phyloP scores from a whole-genome alignment of 148 eudicot species.

The Cornus controversa region DNA sequence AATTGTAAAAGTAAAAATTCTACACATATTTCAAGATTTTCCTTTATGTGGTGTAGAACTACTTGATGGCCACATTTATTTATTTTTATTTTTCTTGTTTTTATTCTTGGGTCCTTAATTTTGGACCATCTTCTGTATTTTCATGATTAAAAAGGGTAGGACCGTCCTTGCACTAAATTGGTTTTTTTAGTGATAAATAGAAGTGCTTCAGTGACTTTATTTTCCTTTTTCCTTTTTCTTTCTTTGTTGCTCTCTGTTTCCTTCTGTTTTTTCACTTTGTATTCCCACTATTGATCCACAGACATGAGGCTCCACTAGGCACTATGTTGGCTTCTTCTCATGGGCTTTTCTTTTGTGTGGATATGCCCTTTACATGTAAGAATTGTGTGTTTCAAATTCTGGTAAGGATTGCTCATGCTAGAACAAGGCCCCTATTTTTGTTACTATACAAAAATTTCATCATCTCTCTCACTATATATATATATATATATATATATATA shows the following conservation, averaged over 20 bases:
- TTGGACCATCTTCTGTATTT: neutral
- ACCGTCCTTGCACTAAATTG: neutral
- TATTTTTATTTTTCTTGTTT: neutral
- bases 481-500: too few species aligned
- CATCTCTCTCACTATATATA: too few species aligned
- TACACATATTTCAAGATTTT: neutral
- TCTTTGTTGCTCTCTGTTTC: neutral
- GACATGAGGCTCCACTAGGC: constrained; percentile 15
- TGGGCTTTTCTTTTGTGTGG: neutral
- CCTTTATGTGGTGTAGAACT: neutral
- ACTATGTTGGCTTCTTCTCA: constrained; percentile 1
- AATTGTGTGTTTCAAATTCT: neutral
- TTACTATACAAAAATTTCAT: too few species aligned
- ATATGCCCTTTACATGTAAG: neutral
- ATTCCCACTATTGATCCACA: neutral
- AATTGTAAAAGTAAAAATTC: too few species aligned
- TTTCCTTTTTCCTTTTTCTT: neutral
- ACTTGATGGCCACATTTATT: neutral
- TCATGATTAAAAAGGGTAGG: neutral
- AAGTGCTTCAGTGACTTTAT: constrained; percentile 6
- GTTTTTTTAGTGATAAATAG: neutral
- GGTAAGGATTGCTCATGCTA: too few species aligned
- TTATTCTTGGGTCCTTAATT: neutral
- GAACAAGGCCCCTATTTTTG: too few species aligned
- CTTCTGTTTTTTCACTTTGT: neutral